Base-by-base conservation (phyloP, 331 rosid species). In the Rhamnella rubrinervis region DNA sequence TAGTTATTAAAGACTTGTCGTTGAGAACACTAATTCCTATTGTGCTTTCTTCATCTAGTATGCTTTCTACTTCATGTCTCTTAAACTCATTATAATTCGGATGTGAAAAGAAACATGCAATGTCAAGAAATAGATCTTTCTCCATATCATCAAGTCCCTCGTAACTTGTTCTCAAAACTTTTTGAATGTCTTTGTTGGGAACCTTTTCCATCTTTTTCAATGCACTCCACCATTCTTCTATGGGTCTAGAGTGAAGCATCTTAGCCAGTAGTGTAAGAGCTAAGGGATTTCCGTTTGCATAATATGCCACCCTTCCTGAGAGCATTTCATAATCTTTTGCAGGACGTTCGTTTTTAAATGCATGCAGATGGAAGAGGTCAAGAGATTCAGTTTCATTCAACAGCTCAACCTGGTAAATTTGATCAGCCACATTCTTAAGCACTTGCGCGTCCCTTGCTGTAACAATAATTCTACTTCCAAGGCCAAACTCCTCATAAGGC, bases 211-310 rank as follows among this genome's bases (percentile, higher is more conserved):
- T 5, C 35, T 2, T 4, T 31, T 31, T 1, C 35, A 31, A 2
- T 0, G 35, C 35, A 31, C 35, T 31, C 35, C 4, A 0, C 35
- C 35, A 31, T 31, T 31, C 35, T 3, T 31, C 35, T 11, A 1
- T 7, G 8, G 7, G 11, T 47, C 25, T 70, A 8, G 25, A 6
- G 57, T 25, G 6, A 1, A 76, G 26, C 4, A 8, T 39, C 0
- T 73, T 59, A 18, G 73, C 73, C 63, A 66, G 21, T 2, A 60
- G 56, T 39, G 16, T 26, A 23, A 76, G 40, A 44, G 77, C 76
- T 39, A 71, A 15, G 4, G 81, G 81, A 16, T 63, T 35, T 6
- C 81, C 76, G n/a, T 28, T n/a, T 17, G 68, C 67, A 41, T 77
- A 71, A n/a, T 1, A 4, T 14, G 71, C 41, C 0, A 13, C 58